phyloP scores from a whole-genome alignment of 208 protist genomes.

The Crithidia brevicula region DNA sequence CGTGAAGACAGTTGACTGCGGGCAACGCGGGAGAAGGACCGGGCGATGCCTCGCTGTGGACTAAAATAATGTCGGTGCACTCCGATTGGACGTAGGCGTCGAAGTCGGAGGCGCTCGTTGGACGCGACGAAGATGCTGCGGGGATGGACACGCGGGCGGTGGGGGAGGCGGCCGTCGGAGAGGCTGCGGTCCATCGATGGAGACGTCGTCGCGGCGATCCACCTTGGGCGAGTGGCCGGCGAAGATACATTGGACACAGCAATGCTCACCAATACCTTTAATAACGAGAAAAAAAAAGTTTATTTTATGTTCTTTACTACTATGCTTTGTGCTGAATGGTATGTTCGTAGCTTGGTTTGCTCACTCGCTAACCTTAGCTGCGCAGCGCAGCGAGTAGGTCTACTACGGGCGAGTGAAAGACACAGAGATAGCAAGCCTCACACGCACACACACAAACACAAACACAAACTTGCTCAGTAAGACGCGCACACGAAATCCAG shows the following conservation, averaged over 20 bases:
- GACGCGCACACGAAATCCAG: too few species aligned
- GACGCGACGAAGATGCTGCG: too few species aligned
- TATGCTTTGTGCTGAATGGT: too few species aligned
- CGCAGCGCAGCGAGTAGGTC: too few species aligned
- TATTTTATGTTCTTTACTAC: too few species aligned
- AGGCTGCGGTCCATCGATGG: background rate
- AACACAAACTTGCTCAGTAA: too few species aligned
- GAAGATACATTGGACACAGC: background rate
- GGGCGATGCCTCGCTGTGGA: background rate
- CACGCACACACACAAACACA: too few species aligned
- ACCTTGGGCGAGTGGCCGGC: slow-evolving; percentile 10
- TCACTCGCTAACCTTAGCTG: too few species aligned
- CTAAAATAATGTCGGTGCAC: slow-evolving; percentile 2
- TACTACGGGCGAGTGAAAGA: too few species aligned
- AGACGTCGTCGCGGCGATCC: background rate
- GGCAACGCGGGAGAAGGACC: background rate
- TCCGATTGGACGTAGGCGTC: slow-evolving; percentile 9
- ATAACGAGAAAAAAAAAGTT: background rate
- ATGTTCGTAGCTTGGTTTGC: too few species aligned
- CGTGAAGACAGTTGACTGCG: slow-evolving; percentile 12
- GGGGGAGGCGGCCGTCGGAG: background rate
- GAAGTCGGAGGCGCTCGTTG: slow-evolving; percentile 7
- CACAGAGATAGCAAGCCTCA: too few species aligned
- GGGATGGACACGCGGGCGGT: too few species aligned
- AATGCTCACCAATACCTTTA: background rate